Conservation (phyloP, 768 basidiomycete genomes). For the Pleurotus tuber-regium region DNA sequence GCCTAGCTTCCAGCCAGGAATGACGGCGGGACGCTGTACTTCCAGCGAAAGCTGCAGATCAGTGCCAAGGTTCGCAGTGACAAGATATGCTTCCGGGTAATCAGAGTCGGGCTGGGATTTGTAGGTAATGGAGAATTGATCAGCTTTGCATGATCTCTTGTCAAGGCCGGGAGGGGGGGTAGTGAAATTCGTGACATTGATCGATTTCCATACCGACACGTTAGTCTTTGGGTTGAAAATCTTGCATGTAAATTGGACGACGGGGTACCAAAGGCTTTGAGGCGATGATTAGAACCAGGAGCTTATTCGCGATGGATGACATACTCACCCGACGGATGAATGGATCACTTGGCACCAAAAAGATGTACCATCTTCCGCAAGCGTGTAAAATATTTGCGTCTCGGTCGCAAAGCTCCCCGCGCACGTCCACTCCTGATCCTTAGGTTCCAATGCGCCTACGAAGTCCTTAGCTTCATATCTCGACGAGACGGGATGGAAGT, state of each 20-base stretch:
- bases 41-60: slow-evolving; percentile 82
- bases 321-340: slow-evolving; percentile 80
- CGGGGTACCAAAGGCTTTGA: slow-evolving; percentile 85
- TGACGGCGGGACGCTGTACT: slow-evolving; percentile 62
- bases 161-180: slow-evolving; percentile 73
- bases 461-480: slow-evolving; percentile 51
- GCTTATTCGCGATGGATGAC: slow-evolving; percentile 8
- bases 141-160: slow-evolving; percentile 83
- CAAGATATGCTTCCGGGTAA: slow-evolving; percentile 71
- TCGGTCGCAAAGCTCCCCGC: slow-evolving; percentile 85
- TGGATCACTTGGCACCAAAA: slow-evolving; percentile 87
- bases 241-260: slow-evolving; percentile 93
- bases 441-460: slow-evolving; percentile 71
- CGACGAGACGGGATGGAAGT: slow-evolving; percentile 81
- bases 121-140: slow-evolving; percentile 77
- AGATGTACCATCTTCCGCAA: slow-evolving; percentile 75
- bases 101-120: slow-evolving; percentile 56
- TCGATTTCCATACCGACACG: slow-evolving; percentile 78
- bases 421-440: slow-evolving; percentile 83
- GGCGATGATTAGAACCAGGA: slow-evolving; percentile 12
- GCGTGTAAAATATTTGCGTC: slow-evolving; percentile 85
- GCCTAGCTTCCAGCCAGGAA: slow-evolving; percentile 90
- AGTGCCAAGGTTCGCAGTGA: slow-evolving; percentile 75
- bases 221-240: slow-evolving; percentile 76
- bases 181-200: slow-evolving; percentile 80